A percentile compares a stretch with the other conserved stretches of the same genome.
Conservation (phyloP, 176 grass and related monocot species). For the Oryza glaberrima region DNA sequence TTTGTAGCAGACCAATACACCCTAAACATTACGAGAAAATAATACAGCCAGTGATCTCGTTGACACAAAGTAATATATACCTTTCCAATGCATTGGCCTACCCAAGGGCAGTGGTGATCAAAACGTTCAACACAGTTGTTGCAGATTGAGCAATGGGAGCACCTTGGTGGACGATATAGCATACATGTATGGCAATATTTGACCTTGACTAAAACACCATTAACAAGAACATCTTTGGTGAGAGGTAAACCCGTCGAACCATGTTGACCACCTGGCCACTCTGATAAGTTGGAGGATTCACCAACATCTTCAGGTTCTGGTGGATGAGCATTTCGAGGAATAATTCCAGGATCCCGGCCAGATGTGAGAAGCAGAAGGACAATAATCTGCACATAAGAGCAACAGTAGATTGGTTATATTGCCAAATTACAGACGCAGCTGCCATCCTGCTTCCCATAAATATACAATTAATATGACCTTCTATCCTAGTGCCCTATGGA, state of each 20-base stretch:
- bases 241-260: conserved; percentile 50
- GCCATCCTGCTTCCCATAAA: background rate
- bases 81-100: conserved; percentile 87
- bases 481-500: background rate
- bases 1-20: background rate
- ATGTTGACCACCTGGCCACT: conserved; percentile 60
- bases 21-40: conserved; percentile 1
- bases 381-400: conserved; percentile 53
- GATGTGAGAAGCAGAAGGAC: conserved; percentile 68
- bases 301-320: conserved; percentile 71
- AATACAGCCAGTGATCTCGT: background rate
- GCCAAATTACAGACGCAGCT: conserved; percentile 7
- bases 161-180: conserved; percentile 86
- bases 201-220: conserved; percentile 69
- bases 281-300: conserved; percentile 58
- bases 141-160: conserved; percentile 71
- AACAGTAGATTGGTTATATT: conserved; percentile 16
- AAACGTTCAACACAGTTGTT: conserved; percentile 69
- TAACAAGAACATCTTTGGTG: conserved; percentile 71
- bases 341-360: conserved; percentile 74
- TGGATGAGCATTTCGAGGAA: conserved; percentile 66
- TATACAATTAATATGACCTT: background rate
- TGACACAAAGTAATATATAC: conserved; percentile 41
- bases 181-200: conserved; percentile 88
- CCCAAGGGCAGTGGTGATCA: conserved; percentile 84